Evolutionary conservation across 1,284 basidiomycete genomes (phyloP).

Genomic region (Peniophora sp.): DNA sequence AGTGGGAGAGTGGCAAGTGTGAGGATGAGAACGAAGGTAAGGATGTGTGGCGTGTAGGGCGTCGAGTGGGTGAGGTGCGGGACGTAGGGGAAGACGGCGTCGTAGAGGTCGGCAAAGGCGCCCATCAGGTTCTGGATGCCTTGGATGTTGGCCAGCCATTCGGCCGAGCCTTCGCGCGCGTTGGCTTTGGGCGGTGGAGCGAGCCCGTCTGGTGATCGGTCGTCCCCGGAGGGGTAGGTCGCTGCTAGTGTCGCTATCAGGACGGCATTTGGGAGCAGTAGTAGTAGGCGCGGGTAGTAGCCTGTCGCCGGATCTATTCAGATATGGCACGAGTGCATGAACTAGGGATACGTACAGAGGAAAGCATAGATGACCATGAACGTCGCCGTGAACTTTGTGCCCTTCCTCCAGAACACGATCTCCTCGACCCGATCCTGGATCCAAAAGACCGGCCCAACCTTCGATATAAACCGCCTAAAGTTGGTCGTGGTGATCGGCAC

Average conservation of each 20-base stretch:
- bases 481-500: constrained; percentile 65
- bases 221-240: constrained; percentile 36
- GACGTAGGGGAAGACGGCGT: constrained; percentile 23
- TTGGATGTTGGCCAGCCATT: constrained; percentile 74
- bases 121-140: constrained; percentile 81
- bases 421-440: constrained; percentile 71
- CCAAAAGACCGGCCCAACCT: constrained; percentile 67
- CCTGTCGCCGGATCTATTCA: constrained; percentile 28
- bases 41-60: constrained; percentile 45
- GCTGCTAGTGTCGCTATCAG: constrained; percentile 50
- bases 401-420: constrained; percentile 62
- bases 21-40: constrained; percentile 36
- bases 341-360: constrained; percentile 37
- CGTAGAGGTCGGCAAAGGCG: constrained; percentile 38
- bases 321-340: neutral
- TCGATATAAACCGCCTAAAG: constrained; percentile 64
- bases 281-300: constrained; percentile 55
- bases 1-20: constrained; percentile 40
- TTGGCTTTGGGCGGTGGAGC: constrained; percentile 30
- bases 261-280: constrained; percentile 54
- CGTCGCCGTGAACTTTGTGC: constrained; percentile 53
- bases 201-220: constrained; percentile 13
- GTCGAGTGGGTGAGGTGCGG: constrained; percentile 41
- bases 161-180: constrained; percentile 45
- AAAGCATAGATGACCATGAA: constrained; percentile 68